These are phyloP conservation scores for Teunomyces kruisii DNA, from an alignment of 805 yeast genomes.

Conservation along the genomic window DNA sequence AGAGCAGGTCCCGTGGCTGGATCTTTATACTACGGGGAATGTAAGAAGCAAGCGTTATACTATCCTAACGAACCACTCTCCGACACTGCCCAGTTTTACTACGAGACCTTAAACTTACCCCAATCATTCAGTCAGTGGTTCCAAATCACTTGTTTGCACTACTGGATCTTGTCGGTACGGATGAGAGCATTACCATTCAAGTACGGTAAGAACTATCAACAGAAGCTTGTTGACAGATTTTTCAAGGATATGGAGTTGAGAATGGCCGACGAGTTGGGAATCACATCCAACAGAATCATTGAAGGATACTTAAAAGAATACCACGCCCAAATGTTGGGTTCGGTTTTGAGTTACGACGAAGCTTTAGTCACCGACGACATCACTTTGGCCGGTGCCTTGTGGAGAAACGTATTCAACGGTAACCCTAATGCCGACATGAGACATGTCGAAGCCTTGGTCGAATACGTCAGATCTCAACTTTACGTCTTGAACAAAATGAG, in stretches of 20 bases:
- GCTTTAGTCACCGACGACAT: constrained; percentile 79
- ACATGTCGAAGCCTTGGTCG: constrained; percentile 84
- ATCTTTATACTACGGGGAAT: constrained; percentile 77
- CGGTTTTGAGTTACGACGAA: constrained; percentile 89
- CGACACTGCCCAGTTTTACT: constrained; percentile 78
- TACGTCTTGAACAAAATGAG: constrained; percentile 83
- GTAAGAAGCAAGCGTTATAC: constrained; percentile 81
- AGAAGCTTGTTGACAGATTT: constrained; percentile 82
- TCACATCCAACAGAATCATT: constrained; percentile 74
- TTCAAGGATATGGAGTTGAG: constrained; percentile 89
- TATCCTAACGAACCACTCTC: constrained; percentile 72
- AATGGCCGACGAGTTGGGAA: constrained; percentile 82
- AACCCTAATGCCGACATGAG: constrained; percentile 77
- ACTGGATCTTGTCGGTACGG: constrained; percentile 91
- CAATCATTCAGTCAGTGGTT: constrained; percentile 94
- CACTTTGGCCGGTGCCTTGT: constrained; percentile 72
- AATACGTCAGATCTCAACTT: constrained; percentile 84
- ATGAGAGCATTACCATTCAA: constrained; percentile 96
- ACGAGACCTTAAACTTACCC: constrained; percentile 79
- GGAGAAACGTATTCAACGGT: constrained; percentile 92
- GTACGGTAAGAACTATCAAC: constrained; percentile 87
- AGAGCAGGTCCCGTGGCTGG: constrained; percentile 96
- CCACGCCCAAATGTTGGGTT: constrained; percentile 86
- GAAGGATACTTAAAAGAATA: constrained; percentile 88
- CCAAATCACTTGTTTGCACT: constrained; percentile 85